Percentiles rank a stretch among this genome's conserved stretches.
These are phyloP conservation scores for Persicaria maculosa DNA, from an alignment of 148 eudicot species.

Conservation along the genomic window DNA sequence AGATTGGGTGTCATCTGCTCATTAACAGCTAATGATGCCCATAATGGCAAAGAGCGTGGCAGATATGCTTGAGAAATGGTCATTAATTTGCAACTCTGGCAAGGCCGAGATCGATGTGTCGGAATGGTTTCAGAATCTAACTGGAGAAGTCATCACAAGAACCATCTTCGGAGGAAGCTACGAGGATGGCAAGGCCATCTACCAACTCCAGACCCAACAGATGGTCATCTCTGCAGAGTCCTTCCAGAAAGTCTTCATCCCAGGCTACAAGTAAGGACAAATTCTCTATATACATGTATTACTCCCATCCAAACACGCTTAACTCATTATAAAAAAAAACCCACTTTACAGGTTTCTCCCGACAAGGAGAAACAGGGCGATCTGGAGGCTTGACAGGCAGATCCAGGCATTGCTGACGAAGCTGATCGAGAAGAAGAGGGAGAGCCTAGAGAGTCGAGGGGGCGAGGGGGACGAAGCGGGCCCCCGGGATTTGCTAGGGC, in stretches of 20 bases:
- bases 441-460: constrained; percentile 5
- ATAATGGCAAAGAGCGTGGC: constrained; percentile 44
- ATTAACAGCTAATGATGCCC: constrained; percentile 57
- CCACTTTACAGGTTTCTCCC: constrained; percentile 33
- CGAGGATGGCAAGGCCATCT: constrained; percentile 49
- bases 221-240: constrained; percentile 40
- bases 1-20: neutral
- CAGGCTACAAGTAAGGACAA: constrained; percentile 37
- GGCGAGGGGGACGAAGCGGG: neutral
- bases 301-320: constrained; percentile 11
- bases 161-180: constrained; percentile 52
- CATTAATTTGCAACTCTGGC: constrained; percentile 32
- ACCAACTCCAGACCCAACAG: constrained; percentile 51
- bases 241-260: constrained; percentile 47
- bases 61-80: constrained; percentile 57
- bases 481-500: constrained; percentile 43
- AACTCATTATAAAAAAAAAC: neutral
- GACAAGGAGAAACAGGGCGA: constrained; percentile 44
- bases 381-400: constrained; percentile 44
- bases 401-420: constrained; percentile 31
- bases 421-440: constrained; percentile 33
- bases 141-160: constrained; percentile 45
- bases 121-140: constrained; percentile 44
- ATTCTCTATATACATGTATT: neutral
- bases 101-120: constrained; percentile 56